Evolutionary conservation across 1,284 basidiomycete genomes (phyloP), one percentile per base, ranked within the genome.

Genomic region (Apiotrichum sp.): DNA sequence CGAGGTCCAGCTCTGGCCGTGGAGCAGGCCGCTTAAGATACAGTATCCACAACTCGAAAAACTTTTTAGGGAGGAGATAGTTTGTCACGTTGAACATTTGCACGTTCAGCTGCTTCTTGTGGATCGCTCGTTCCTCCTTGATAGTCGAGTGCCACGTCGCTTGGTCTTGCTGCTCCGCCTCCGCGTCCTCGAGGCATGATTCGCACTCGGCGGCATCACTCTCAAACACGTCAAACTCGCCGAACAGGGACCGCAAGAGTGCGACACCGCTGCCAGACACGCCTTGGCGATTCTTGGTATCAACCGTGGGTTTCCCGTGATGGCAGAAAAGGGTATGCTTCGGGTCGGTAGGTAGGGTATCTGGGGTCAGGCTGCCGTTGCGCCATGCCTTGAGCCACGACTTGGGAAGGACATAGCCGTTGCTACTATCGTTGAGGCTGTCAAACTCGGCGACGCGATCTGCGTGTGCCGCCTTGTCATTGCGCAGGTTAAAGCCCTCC

Each of bases 301-400:
- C 47, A 4, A 55, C 51, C 11, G 47, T 47, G 4, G 58, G 66
- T 13, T 52, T n/a, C 6, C 50, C 63, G 47, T 74, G 72, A 39
- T 68, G 60, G 59, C 72, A 74, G 48, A 58, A 58, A 1, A 74
- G 48, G 2, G 60, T 58, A 50, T 62, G 68, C 4, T 53, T 51
- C 4, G 53, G 47, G 11, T 66, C 46, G 4, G 52, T 63, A 1
- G 71, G 69, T 4, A 53, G 38, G 0, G 38, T 42, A 9, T 31
- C 43, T 6, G 47, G 22, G 6, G 14, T 35, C n/a, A 65, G 33
- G 10, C 45, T 47, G 7, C 62, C 57, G 5, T 45, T 55, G 4
- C 52, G 47, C 72, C 72, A 74, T 2, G 41, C 46, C 2, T 56
- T 49, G 33, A 71, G 47, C 68, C 70, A 74, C 2, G 10, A 8